phyloP scores from a whole-genome alignment of 768 basidiomycete genomes.

The Termitomyces sp. region DNA sequence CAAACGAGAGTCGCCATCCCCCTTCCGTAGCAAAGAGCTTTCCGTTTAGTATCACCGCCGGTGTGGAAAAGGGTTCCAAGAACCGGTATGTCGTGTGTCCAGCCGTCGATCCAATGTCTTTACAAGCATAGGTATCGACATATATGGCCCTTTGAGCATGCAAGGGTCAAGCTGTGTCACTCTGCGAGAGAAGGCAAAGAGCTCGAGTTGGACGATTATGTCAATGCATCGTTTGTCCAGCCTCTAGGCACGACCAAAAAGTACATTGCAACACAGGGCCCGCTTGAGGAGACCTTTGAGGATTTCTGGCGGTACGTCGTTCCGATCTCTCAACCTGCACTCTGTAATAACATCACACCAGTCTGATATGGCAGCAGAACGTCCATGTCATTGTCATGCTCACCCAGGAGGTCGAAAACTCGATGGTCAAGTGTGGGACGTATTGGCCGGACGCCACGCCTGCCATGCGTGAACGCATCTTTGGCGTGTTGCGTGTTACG shows the following conservation, averaged over 20 bases:
- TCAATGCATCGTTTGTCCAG: constrained; percentile 93
- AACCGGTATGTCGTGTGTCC: constrained; percentile 55
- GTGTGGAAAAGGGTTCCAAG: constrained; percentile 90
- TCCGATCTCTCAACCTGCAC: too few species aligned
- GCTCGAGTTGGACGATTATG: constrained; percentile 64
- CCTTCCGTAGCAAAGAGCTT: constrained; percentile 30
- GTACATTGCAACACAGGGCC: constrained; percentile 97
- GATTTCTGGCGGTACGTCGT: constrained; percentile 91
- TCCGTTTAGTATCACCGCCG: constrained; percentile 93
- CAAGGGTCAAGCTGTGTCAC: constrained; percentile 70
- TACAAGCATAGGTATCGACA: constrained; percentile 71
- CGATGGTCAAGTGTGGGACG: constrained; percentile 83
- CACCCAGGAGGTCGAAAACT: constrained; percentile 85
- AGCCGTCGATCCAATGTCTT: background rate
- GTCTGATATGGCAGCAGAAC: constrained; percentile 90
- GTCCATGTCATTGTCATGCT: constrained; percentile 97
- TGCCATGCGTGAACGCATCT: constrained; percentile 24
- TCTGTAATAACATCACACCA: constrained; percentile 17
- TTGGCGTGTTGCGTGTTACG: constrained; percentile 67
- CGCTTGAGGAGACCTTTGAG: constrained; percentile 78
- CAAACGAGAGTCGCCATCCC: constrained; percentile 44
- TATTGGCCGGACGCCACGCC: constrained; percentile 67
- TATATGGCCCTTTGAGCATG: constrained; percentile 97
- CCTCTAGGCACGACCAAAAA: constrained; percentile 75
- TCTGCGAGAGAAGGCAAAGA: constrained; percentile 11